Base-by-base conservation (phyloP, 495 filamentous ascomycete species). In the Aspergillus hancockii region DNA sequence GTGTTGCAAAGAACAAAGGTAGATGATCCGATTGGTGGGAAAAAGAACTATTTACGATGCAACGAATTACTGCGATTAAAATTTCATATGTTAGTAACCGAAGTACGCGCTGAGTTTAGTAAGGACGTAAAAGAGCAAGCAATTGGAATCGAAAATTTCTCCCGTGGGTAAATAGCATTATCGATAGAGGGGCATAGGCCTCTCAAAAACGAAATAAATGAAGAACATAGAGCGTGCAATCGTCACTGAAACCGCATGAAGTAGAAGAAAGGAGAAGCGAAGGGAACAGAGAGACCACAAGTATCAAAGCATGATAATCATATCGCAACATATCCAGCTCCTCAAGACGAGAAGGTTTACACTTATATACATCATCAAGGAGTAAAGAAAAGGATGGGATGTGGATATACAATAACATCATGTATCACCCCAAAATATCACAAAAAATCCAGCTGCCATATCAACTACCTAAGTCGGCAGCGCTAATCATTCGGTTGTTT, bases 1-100 rank as follows among this genome's bases (percentile, higher is more conserved):
- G 87, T 64, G 81, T 97, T 6, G 61, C 67, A 31, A 73, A 60
- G 46, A 72, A 72, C 50, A 61, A 60, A 8, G 19, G 21, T 13
- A 23, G 18, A 38, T 12, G 43, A 30, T 21, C 41, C n/a, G 38
- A 52, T 14, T 45, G 21, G 19, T 36, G 36, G 32, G 34, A 52
- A 10, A 28, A 25, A 46, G 38, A 55, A 34, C 14, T 34, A 22
- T 16, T n/a, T n/a, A 30, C 41, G 36, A 23, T 22, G 41, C 28
- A 51, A 34, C 34, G 23, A 52, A 43, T 45, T 13, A 54, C 19
- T 6, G 21, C 31, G 56, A 22, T 38, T 19, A 30, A 28, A 22
- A 51, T 8, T 40, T 50, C 28, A 46, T 16, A 52, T 8, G 5
- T 43, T 43, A 14, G 13, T 47, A 14, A n/a, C 8, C 43, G 23